Evolutionary conservation across 805 yeast genomes (phyloP), one percentile per base, ranked within the genome.

Genomic region (Candida ovalis): DNA sequence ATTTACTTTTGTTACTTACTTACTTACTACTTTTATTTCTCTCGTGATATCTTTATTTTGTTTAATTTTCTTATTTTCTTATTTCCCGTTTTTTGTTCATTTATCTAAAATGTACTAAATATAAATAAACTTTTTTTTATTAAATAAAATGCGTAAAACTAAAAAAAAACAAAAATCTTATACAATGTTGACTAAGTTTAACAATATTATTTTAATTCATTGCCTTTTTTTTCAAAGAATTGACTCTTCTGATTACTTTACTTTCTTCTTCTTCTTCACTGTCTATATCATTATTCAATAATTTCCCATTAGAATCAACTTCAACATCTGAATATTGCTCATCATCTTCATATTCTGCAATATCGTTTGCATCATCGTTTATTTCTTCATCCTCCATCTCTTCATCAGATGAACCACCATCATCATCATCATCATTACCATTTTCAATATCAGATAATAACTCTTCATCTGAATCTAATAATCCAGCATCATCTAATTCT

Each of bases 401-500:
- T 12, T 55, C 61, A 7, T 48, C 57, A 12, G 35, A 30, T n/a
- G n/a, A n/a, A n/a, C n/a, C n/a, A n/a, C n/a, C n/a, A 4, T 47
- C 56, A 9, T 55, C 61, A 7, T 47, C 57, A 8, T 55, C 58
- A 19, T 60, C 62, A 18, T 52, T 61, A 2, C 45, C 49, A 12
- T 50, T 57, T 7, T 51, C 62, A 4, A 51, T 55, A 0, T 52
- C 59, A 2, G 44, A 54, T 12, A 49, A 53, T 8, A 44, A 46
- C 17, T 49, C 57, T 8, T 58, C 63, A 6, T 59, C 66, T 30
- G 54, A 58, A 17, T 59, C 61, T 13, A 53, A 30, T 25, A 64
- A 51, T 7, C 64, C 68, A 4, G 77, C 78, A 53, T 77, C 82
- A 58, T 79, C 84, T 23, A 84, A 62, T 56, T 84, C 91, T 65